phyloP scores from a whole-genome alignment of 805 yeast species.

The Saccharomycopsis amapae region DNA sequence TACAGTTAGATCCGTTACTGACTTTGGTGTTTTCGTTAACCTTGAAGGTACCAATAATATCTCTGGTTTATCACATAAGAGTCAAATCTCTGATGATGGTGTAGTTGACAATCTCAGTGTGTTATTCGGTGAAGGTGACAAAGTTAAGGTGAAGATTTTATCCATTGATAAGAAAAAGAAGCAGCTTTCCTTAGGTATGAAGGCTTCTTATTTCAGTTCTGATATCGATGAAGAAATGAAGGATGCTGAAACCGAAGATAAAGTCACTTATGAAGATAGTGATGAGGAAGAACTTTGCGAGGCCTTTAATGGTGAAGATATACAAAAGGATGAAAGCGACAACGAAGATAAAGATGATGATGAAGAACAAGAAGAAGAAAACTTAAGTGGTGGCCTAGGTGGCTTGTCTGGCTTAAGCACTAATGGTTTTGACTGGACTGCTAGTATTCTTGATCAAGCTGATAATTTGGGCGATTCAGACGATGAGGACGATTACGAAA shows the following conservation, averaged over 20 bases:
- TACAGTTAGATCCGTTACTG: slow-evolving; percentile 65
- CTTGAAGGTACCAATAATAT: slow-evolving; percentile 67
- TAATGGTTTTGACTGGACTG: slow-evolving; percentile 94
- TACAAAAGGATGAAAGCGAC: slow-evolving; percentile 29
- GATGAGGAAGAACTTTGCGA: slow-evolving; percentile 30
- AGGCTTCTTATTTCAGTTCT: slow-evolving; percentile 74
- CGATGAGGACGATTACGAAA: slow-evolving; percentile 42
- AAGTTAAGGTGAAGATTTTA: slow-evolving; percentile 78
- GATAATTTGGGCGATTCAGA: slow-evolving; percentile 47
- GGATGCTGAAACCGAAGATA: slow-evolving; percentile 26
- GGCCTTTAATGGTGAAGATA: slow-evolving; percentile 27
- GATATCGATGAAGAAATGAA: slow-evolving; percentile 26
- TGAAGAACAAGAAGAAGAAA: slow-evolving; percentile 29
- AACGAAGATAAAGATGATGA: slow-evolving; percentile 28
- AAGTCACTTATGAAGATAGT: slow-evolving; percentile 26
- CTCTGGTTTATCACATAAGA: slow-evolving; percentile 81
- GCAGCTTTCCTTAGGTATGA: slow-evolving; percentile 84
- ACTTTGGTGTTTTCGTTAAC: slow-evolving; percentile 85
- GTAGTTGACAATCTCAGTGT: slow-evolving; percentile 49
- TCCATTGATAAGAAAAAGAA: slow-evolving; percentile 56
- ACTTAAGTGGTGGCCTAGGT: slow-evolving; percentile 23
- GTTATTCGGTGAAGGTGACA: slow-evolving; percentile 82
- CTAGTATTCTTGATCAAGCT: slow-evolving; percentile 77
- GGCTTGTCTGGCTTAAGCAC: slow-evolving; percentile 59
- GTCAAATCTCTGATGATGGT: slow-evolving; percentile 70